phyloP scores from a whole-genome alignment of 208 protist species.

The Naegleria gruberi region DNA sequence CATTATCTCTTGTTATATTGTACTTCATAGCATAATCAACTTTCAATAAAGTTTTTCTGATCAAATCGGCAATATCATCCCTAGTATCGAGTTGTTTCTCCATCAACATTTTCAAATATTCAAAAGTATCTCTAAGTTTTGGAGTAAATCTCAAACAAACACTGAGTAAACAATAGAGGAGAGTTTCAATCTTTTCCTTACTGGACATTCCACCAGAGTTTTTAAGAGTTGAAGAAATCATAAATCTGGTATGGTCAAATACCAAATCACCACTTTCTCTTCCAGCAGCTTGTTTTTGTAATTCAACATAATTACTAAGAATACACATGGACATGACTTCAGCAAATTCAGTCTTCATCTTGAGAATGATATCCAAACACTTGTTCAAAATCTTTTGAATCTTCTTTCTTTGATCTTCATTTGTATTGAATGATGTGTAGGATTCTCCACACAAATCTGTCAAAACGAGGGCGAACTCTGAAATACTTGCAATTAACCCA shows the following conservation, averaged over 20 bases:
- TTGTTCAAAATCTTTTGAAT: constrained; percentile 4
- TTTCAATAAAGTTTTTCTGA: not conserved
- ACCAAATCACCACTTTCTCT: constrained; percentile 17
- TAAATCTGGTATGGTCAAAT: constrained; percentile 15
- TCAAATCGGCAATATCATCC: not conserved
- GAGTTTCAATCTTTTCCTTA: constrained; percentile 4
- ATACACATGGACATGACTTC: constrained; percentile 5
- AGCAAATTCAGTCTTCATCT: constrained; percentile 18
- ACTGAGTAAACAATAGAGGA: not conserved
- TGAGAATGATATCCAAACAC: not conserved
- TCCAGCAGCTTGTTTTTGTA: not conserved
- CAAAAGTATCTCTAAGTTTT: constrained; percentile 1
- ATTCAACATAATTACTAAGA: constrained; percentile 8
- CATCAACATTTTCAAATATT: not conserved
- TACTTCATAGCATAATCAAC: not conserved
- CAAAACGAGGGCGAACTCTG: not conserved
- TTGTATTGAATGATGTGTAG: not conserved
- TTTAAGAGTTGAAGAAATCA: not conserved
- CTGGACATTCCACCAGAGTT: not conserved
- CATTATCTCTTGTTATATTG: not conserved
- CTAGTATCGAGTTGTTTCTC: not conserved
- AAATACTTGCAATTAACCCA: not conserved
- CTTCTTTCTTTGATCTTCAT: constrained; percentile 2
- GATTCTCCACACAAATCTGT: not conserved
- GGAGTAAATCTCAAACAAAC: not conserved